These are phyloP conservation scores for Tulasnella sp. DNA, from an alignment of 768 basidiomycete genomes.

Conservation along the genomic window DNA sequence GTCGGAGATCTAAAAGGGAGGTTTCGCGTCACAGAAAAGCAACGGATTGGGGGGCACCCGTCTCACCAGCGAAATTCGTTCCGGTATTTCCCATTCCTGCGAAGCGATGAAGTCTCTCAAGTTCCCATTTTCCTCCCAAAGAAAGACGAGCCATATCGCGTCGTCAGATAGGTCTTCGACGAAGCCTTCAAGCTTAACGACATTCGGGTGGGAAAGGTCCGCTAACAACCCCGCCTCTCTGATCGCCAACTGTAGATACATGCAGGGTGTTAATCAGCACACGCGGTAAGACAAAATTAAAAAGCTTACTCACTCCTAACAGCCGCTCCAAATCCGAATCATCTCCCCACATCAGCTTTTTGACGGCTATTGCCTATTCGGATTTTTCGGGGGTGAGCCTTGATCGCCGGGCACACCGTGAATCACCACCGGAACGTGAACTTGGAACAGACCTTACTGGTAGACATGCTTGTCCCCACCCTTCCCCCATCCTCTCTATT, in stretches of 20 bases:
- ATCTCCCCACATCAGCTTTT: not conserved
- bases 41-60: no score
- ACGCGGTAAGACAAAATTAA: not conserved
- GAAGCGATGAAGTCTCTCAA: not conserved
- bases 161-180: not conserved
- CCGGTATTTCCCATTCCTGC: not conserved
- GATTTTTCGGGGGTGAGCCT: no score
- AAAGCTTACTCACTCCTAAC: not conserved
- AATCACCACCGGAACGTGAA: not conserved
- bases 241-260: not conserved
- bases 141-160: not conserved
- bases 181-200: not conserved
- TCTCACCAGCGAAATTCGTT: not conserved
- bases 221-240: not conserved
- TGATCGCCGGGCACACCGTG: not conserved
- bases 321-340: not conserved
- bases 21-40: not conserved
- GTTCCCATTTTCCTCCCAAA: not conserved
- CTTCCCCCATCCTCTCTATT: not conserved
- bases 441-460: no score
- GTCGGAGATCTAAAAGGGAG: not conserved
- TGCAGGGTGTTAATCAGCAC: not conserved
- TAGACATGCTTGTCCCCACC: no score
- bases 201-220: not conserved
- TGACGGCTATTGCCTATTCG: not conserved